Evolutionary conservation across 177 flowering plant genomes (phyloP).

Genomic region (Tripterygium wilfordii): DNA sequence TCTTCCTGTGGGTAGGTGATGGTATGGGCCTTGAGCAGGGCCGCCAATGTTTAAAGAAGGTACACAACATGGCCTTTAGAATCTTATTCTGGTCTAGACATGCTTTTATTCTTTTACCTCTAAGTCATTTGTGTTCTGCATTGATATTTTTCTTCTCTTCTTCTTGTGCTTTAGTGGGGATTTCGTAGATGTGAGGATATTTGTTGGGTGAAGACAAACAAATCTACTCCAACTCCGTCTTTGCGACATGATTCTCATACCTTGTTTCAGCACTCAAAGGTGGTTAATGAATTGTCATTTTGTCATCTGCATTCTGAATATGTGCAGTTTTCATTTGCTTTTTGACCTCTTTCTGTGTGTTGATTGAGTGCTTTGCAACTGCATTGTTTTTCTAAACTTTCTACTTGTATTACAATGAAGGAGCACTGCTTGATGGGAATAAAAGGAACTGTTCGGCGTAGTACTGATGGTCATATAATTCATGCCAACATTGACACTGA

Average conservation of each 20-base stretch:
- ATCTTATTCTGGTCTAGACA: not conserved
- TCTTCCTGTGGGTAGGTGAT: slow-evolving; percentile 99
- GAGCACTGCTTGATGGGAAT: slow-evolving; percentile 99
- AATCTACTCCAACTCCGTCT: slow-evolving; percentile 78
- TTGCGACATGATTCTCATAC: slow-evolving; percentile 95
- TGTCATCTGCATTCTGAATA: not conserved
- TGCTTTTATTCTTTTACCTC: not conserved
- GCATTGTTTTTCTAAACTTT: too few species aligned
- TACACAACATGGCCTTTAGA: slow-evolving; percentile 12
- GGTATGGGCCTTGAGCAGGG: slow-evolving; percentile 99
- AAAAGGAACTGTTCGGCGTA: slow-evolving; percentile 98
- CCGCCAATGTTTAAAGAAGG: slow-evolving; percentile 95
- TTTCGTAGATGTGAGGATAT: slow-evolving; percentile 98
- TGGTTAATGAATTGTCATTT: slow-evolving; percentile 19
- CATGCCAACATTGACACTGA: slow-evolving; percentile 99
- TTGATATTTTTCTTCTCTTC: not conserved
- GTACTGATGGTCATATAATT: slow-evolving; percentile 97
- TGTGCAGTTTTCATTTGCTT: not conserved
- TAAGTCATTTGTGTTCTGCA: not conserved
- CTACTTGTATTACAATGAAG: slow-evolving; percentile 46
- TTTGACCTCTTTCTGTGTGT: not conserved
- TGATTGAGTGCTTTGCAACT: not conserved
- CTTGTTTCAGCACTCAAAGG: slow-evolving; percentile 96
- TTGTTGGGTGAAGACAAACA: slow-evolving; percentile 99
- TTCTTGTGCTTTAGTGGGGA: slow-evolving; percentile 69